Percentiles rank a stretch among this genome's conserved stretches.
Evolutionary conservation across 768 basidiomycete genomes (phyloP).

Genomic region (Collybiopsis luxurians): DNA sequence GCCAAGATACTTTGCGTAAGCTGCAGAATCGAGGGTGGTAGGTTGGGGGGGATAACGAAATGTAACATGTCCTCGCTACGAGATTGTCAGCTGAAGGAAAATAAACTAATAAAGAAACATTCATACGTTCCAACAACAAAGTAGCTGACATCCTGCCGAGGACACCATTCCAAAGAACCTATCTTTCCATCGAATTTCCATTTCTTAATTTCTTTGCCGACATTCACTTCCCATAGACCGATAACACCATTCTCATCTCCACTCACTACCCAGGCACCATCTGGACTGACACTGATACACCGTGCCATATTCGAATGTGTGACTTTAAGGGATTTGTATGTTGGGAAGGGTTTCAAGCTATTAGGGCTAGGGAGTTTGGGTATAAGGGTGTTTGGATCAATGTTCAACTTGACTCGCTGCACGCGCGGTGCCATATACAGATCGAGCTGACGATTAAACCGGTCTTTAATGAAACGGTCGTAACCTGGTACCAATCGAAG

Average conservation of each 20-base stretch:
- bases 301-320: slow-evolving; percentile 70
- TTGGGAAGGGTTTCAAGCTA: slow-evolving; percentile 93
- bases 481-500: slow-evolving; percentile 92
- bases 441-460: slow-evolving; percentile 92
- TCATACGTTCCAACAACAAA: slow-evolving; percentile 79
- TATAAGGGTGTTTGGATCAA: slow-evolving; percentile 87
- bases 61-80: slow-evolving; percentile 76
- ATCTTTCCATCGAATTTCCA: slow-evolving; percentile 84
- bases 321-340: slow-evolving; percentile 72
- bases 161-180: slow-evolving; percentile 91
- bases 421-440: slow-evolving; percentile 95
- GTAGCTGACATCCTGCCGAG: slow-evolving; percentile 75
- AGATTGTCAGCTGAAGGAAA: slow-evolving; percentile 11
- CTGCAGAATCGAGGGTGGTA: slow-evolving; percentile 55
- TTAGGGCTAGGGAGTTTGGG: slow-evolving; percentile 93
- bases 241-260: slow-evolving; percentile 89
- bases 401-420: slow-evolving; percentile 82
- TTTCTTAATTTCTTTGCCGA: slow-evolving; percentile 83
- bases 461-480: slow-evolving; percentile 86
- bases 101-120: slow-evolving; percentile 2
- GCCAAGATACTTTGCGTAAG: slow-evolving; percentile 60
- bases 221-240: slow-evolving; percentile 87
- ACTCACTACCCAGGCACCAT: slow-evolving; percentile 88
- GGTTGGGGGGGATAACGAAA: slow-evolving; percentile 78
- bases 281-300: slow-evolving; percentile 77